A percentile compares a stretch with the other conserved stretches of the same genome.
Evolutionary conservation across 345 rosid genomes (phyloP).

Genomic region (Cochlearia excelsa): DNA sequence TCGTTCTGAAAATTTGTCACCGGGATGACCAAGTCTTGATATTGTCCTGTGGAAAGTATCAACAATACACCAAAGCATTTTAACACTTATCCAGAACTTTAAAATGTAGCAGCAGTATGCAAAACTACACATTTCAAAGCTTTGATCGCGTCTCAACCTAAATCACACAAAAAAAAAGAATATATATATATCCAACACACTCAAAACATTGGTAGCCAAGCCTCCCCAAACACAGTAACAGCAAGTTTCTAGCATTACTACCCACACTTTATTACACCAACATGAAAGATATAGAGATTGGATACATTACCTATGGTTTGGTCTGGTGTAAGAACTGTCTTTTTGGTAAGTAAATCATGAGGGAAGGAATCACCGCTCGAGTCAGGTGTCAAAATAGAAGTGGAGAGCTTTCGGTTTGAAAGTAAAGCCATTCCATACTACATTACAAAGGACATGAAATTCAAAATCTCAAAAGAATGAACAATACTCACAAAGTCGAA

Average conservation of each 20-base stretch:
- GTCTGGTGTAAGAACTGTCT: conserved; percentile 46
- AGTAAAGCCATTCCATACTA: conserved; percentile 45
- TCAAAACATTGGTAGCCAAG: too few relatives aligned
- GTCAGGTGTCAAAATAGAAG: conserved; percentile 56
- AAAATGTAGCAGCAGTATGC: not conserved
- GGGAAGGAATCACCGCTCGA: conserved; percentile 56
- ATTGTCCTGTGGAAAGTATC: conserved; percentile 46
- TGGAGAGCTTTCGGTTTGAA: conserved; percentile 47
- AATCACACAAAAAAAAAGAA: not conserved
- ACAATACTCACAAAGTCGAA: not conserved
- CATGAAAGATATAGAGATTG: too few relatives aligned
- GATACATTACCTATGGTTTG: conserved; percentile 53
- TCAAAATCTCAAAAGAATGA: not conserved
- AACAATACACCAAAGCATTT: not conserved
- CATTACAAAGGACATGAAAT: conserved; percentile 21
- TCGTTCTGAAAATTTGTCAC: conserved; percentile 72
- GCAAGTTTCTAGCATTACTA: too few relatives aligned
- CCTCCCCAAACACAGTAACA: too few relatives aligned
- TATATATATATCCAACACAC: too few relatives aligned
- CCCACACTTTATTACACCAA: too few relatives aligned
- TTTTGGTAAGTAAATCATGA: conserved; percentile 53
- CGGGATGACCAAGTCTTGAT: conserved; percentile 76
- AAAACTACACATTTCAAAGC: not conserved
- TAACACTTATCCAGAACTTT: conserved; percentile 2
- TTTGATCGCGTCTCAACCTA: conserved; percentile 2